Conservation (phyloP, 768 basidiomycete species). For the Pilatotrama ljubarskyi region DNA sequence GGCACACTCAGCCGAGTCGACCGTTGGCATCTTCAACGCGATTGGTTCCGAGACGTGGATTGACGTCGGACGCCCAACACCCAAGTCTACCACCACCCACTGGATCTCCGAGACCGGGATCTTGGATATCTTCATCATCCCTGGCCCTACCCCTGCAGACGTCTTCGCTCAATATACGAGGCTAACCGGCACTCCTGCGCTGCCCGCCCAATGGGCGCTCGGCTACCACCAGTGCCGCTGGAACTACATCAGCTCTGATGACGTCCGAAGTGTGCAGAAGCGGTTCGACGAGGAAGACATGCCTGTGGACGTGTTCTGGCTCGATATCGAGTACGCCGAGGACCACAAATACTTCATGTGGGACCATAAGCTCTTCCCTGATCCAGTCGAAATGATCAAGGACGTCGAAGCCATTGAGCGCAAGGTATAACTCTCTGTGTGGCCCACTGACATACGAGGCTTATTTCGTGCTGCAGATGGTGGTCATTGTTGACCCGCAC, state of each 20-base stretch:
- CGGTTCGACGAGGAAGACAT: conserved; percentile 94
- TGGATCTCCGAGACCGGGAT: conserved; percentile 99
- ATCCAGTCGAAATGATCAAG: conserved; percentile 91
- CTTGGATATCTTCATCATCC: conserved; percentile 89
- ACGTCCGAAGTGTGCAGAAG: conserved; percentile 80
- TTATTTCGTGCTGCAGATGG: conserved; percentile 64
- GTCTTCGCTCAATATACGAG: conserved; percentile 84
- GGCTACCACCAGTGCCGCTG: conserved; percentile 98
- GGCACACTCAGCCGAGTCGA: conserved; percentile 84
- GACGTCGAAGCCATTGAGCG: conserved; percentile 83
- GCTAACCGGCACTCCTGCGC: conserved; percentile 80
- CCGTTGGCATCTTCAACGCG: conserved; percentile 88
- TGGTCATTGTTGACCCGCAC: conserved; percentile 96
- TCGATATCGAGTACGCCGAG: conserved; percentile 93
- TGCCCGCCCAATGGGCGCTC: conserved; percentile 91
- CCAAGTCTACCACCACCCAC: conserved; percentile 80
- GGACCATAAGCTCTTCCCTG: conserved; percentile 90
- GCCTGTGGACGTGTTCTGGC: conserved; percentile 95
- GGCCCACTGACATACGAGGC: background rate
- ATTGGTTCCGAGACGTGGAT: conserved; percentile 94
- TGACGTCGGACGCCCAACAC: conserved; percentile 73
- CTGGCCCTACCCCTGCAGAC: conserved; percentile 82
- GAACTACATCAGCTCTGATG: conserved; percentile 93
- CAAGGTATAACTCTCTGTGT: conserved; percentile 56
- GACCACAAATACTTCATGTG: conserved; percentile 98